Percentiles rank a stretch among this genome's conserved stretches.
phyloP scores from a whole-genome alignment of 129 eudicot genomes.

The sunflower (Helianthus annuus) region DNA sequence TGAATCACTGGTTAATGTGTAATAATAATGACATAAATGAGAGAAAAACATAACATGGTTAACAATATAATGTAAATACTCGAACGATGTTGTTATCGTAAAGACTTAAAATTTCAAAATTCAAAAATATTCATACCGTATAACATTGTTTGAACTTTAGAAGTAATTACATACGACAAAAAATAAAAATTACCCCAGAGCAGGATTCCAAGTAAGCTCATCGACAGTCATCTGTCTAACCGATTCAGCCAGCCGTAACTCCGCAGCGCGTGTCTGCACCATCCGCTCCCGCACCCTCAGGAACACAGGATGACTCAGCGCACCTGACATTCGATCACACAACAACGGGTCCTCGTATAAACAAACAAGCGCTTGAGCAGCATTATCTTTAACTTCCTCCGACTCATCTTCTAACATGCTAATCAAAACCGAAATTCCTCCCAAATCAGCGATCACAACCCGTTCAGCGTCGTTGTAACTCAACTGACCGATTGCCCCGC shows the following conservation, averaged over 20 bases:
- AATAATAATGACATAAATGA: background rate
- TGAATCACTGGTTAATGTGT: background rate
- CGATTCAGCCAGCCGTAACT: conserved; percentile 36
- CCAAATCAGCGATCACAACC: conserved; percentile 41
- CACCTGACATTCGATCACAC: conserved; percentile 40
- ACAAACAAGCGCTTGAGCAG: conserved; percentile 62
- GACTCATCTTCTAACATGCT: conserved; percentile 59
- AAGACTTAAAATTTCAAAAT: background rate
- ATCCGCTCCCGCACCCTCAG: conserved; percentile 49
- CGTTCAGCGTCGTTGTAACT: conserved; percentile 50
- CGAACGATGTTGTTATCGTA: background rate
- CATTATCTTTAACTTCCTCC: conserved; percentile 54
- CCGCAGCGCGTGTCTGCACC: conserved; percentile 41
- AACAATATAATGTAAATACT: background rate
- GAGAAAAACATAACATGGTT: conserved; percentile 4
- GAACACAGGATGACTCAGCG: conserved; percentile 41
- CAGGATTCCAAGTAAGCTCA: conserved; percentile 49
- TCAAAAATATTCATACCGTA: background rate
- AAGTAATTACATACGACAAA: background rate
- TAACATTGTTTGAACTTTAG: conserved; percentile 12
- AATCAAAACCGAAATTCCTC: conserved; percentile 52
- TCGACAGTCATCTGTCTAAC: conserved; percentile 42
- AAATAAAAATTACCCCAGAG: conserved; percentile 26
- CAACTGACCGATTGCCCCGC: conserved; percentile 66
- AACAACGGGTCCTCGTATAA: conserved; percentile 49